Evolutionary conservation across 345 rosid genomes (phyloP), one percentile per base, ranked within the genome.

Genomic region (Eutrema heterophyllum): DNA sequence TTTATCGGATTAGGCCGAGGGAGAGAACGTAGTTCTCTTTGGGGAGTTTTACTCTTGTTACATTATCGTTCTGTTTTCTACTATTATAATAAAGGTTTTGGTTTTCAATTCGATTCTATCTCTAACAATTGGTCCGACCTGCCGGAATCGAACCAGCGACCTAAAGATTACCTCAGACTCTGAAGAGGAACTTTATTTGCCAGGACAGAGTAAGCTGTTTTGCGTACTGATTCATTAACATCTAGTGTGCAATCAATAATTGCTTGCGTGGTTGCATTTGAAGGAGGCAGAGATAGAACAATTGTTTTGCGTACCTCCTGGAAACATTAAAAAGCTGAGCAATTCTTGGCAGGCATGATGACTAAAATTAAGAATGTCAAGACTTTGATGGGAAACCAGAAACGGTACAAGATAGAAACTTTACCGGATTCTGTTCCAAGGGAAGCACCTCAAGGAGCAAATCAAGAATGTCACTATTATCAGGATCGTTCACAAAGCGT

Each of bases 251-350:
- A 83, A 71, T 89, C 93, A 67, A 92, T 78, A 52, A 92, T 86
- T 44, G 84, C 82, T 77, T 81, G 86, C 16, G 88, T 83, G 68
- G 97, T 92, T 66, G 89, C 81, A 78, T 76, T 85, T 16, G 87
- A 86, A 41, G 99, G 92, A 52, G 99, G 97, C 87, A 92, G 78
- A 40, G 97, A 87, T 54, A 95, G 62, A 51, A 90, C 86, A 73
- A 95, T 80, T 49, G 88, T 83, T 86, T 88, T 95, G n/a, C 96
- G 92, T 76, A 95, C 99, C 71, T 95, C 99, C 97, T 95, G 81
- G 9, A 81, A 74, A 74, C 71, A 75, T 57, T 15, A 67, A 51
- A 61, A 38, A 18, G 2, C 60, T 49, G 29, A 21, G 32, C 45
- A 58, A 46, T 29, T 21, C 21, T 21, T 21, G 21, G 21, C 21